Conservation (phyloP, 208 protist species). For the Leptomonas pyrrhocoris region DNA sequence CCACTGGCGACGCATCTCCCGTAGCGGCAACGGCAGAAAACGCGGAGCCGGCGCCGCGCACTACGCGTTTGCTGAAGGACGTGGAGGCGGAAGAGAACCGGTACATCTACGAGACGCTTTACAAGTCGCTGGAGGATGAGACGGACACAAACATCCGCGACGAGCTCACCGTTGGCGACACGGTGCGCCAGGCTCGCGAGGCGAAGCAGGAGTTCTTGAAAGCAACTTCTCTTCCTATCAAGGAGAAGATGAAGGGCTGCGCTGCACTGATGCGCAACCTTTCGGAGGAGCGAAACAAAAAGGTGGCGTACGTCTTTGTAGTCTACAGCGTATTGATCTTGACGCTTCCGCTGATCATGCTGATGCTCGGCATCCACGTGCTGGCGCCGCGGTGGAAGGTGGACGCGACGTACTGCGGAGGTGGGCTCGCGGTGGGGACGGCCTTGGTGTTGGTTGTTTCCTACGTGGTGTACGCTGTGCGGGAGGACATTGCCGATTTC, state of each 20-base stretch:
- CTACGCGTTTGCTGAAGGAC: conserved; percentile 55
- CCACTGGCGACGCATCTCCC: not conserved
- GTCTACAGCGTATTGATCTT: conserved; percentile 65
- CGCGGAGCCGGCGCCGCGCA: conserved; percentile 11
- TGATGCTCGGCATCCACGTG: conserved; percentile 67
- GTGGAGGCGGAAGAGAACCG: conserved; percentile 68
- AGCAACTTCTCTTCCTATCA: conserved; percentile 43
- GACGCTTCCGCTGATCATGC: conserved; percentile 61
- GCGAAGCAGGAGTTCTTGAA: conserved; percentile 54
- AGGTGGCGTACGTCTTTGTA: conserved; percentile 58
- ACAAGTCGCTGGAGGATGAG: conserved; percentile 56
- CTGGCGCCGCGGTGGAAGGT: conserved; percentile 50
- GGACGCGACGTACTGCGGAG: conserved; percentile 63
- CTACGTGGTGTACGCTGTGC: conserved; percentile 75
- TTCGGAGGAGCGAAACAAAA: conserved; percentile 34
- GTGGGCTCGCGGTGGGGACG: conserved; percentile 55
- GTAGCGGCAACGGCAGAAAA: not conserved
- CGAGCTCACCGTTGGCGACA: conserved; percentile 50
- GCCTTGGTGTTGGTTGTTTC: conserved; percentile 50
- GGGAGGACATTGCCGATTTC: conserved; percentile 36
- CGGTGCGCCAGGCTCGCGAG: conserved; percentile 34
- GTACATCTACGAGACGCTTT: conserved; percentile 65
- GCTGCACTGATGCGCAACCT: conserved; percentile 42
- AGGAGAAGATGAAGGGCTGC: conserved; percentile 58
- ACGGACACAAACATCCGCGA: conserved; percentile 25